Evolutionary conservation across 1,284 basidiomycete genomes (phyloP).

Genomic region (Leucoagaricus sp.): DNA sequence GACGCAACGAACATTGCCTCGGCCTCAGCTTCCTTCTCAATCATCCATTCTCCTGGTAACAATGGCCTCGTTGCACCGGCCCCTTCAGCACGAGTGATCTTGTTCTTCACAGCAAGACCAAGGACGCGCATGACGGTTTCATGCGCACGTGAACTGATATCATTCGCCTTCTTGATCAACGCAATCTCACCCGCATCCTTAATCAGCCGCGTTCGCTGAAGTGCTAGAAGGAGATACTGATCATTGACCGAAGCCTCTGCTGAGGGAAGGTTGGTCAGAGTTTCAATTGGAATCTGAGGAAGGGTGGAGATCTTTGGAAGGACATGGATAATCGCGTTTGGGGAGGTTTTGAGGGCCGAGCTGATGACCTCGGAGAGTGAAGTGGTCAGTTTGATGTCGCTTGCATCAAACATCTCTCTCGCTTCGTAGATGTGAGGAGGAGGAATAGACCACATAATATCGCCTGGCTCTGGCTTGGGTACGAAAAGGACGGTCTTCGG

Average conservation of each 20-base stretch:
- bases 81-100: conserved; percentile 45
- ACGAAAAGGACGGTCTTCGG: conserved; percentile 69
- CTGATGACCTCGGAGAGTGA: conserved; percentile 54
- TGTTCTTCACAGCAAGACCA: conserved; percentile 67
- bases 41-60: conserved; percentile 78
- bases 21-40: conserved; percentile 88
- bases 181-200: conserved; percentile 78
- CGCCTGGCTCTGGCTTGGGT: conserved; percentile 68
- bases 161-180: conserved; percentile 75
- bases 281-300: conserved; percentile 47
- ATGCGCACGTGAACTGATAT: conserved; percentile 85
- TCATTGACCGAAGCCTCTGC: conserved; percentile 39
- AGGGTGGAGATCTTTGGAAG: conserved; percentile 59
- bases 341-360: conserved; percentile 55
- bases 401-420: conserved; percentile 54
- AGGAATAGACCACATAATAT: conserved; percentile 86
- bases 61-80: conserved; percentile 54
- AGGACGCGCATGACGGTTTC: conserved; percentile 90
- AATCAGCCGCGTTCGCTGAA: conserved; percentile 76
- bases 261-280: conserved; percentile 23
- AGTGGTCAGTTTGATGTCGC: conserved; percentile 51
- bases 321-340: conserved; percentile 61
- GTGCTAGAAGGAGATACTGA: conserved; percentile 67
- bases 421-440: conserved; percentile 72
- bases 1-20: conserved; percentile 90